Conservation (phyloP, 2,329 filamentous ascomycete species). For the Sporothrix brasiliensis region DNA sequence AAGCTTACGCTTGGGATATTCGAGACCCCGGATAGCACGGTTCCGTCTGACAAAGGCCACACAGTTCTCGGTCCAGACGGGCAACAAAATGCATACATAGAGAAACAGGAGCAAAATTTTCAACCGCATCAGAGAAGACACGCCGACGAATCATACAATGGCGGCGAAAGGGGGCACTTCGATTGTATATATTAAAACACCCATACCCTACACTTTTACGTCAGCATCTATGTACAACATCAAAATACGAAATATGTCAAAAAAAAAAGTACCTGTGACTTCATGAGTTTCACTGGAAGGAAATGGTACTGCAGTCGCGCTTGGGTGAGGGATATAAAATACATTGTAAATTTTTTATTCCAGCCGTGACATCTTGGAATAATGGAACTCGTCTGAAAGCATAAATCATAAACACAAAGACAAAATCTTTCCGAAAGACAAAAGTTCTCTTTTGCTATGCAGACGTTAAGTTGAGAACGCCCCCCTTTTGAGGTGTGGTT, state of each 20-base stretch:
- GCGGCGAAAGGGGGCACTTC: not conserved
- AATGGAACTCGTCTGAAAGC: not conserved
- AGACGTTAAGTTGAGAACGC: constrained; percentile 28
- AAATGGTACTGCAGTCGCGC: no score
- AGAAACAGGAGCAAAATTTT: not conserved
- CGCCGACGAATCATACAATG: not conserved
- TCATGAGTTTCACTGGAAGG: not conserved
- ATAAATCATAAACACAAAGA: not conserved
- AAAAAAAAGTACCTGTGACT: not conserved
- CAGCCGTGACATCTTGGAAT: no score
- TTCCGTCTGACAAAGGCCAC: not conserved
- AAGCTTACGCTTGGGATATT: not conserved
- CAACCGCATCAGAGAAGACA: not conserved
- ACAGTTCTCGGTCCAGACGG: no score
- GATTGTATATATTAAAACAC: constrained; percentile 27
- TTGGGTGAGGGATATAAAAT: not conserved
- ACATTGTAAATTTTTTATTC: not conserved
- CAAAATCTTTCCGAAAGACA: not conserved
- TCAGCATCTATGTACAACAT: constrained; percentile 28
- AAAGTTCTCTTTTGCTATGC: not conserved
- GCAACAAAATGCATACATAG: no score
- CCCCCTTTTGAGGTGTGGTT: not conserved
- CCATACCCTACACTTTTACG: constrained; percentile 24
- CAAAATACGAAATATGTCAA: constrained; percentile 1
- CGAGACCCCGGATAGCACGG: not conserved